Conservation (phyloP, 1,284 basidiomycete genomes). For the Trichosporon asahii region DNA sequence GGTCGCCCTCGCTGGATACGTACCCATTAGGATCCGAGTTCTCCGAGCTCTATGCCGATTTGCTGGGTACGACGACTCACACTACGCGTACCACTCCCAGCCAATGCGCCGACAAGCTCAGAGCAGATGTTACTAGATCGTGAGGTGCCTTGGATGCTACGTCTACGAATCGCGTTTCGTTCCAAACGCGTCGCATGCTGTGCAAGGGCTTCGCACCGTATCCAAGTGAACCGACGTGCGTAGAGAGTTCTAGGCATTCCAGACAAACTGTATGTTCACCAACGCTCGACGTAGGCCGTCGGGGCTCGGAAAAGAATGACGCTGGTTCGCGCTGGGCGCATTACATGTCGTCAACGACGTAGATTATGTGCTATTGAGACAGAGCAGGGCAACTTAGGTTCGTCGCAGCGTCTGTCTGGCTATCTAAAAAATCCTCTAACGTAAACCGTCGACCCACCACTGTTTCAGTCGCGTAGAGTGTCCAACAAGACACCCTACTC, state of each 20-base stretch:
- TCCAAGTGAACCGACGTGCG: not conserved
- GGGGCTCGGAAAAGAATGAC: not conserved
- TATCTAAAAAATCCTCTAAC: not conserved
- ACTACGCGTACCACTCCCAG: too few relatives aligned
- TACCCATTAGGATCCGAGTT: not conserved
- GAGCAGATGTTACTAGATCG: not conserved
- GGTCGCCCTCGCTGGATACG: not conserved
- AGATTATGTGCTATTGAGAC: not conserved
- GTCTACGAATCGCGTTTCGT: not conserved
- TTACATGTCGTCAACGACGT: not conserved
- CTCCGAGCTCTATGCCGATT: not conserved
- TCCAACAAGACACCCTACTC: not conserved
- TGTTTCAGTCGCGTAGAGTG: not conserved
- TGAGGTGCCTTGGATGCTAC: not conserved
- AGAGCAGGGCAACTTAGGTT: not conserved
- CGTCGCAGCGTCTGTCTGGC: not conserved
- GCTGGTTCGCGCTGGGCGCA: not conserved
- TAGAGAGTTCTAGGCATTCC: not conserved
- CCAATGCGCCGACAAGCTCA: too few relatives aligned
- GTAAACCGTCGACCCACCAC: not conserved
- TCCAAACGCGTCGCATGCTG: not conserved
- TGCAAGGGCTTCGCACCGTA: not conserved
- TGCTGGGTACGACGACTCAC: not conserved
- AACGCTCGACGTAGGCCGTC: not conserved
- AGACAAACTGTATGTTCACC: not conserved